Evolutionary conservation across 1,284 basidiomycete species (phyloP), one percentile per base, ranked within the genome.

Genomic region (Fomes fomentarius): DNA sequence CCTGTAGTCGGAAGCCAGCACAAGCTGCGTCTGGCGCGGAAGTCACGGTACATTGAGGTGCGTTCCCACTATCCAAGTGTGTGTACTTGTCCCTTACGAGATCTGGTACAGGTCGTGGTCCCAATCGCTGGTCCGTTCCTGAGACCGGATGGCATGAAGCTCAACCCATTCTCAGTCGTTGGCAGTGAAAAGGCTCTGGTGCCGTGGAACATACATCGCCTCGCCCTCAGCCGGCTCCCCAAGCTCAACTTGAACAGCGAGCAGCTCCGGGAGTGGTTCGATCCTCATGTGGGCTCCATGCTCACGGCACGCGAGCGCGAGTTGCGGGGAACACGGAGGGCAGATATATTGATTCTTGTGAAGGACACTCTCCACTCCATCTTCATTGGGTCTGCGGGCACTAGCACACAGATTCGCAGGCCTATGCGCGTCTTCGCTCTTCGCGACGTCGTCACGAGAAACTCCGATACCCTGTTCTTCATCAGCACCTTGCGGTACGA

Each of bases 41-140:
- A 76, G 57, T 84, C 81, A 3, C 70, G 63, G 19, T 84, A 78
- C 56, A 70, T 83, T 9, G 81, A 85, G 71, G 82, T 82, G 70
- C 54, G 28, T 35, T 15, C 43, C 39, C 14, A n/a, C n/a, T 30
- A 4, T 40, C 17, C 22, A 17, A 19, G 15, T 35, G 3, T 4
- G 4, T 4, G 73, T 74, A 22, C 65, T 69, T 40, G 28, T 14
- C 8, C 22, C 19, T 45, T 10, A 46, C 22, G 4, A 9, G 28
- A 17, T 19, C 21, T 2, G 25, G 67, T 44, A 8, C 48, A 73
- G 72, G 52, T 71, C 7, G 60, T 70, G 21, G 66, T 63, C 10
- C 63, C 65, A 8, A 28, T 63, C 2, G 64, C 63, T 6, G 61
- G 60, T 1, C 64, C 69, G 3, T 67, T 68, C 47, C 28, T 53